Evolutionary conservation across 2,329 filamentous ascomycete species (phyloP).

Genomic region (Achaetomium macrosporum): DNA sequence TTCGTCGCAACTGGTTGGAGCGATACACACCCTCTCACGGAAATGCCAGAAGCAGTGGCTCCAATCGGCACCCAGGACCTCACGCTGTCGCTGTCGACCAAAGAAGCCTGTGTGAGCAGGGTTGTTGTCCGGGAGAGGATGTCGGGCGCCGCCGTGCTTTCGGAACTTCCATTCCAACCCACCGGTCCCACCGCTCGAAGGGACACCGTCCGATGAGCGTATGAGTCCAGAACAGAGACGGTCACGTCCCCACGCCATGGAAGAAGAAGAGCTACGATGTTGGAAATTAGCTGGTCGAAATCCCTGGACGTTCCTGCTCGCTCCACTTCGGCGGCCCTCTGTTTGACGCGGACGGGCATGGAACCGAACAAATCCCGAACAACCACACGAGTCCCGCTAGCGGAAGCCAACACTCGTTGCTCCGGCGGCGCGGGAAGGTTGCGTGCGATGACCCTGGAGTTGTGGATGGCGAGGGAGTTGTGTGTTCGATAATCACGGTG

Average conservation of each 20-base stretch:
- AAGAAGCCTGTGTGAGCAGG: conserved; percentile 60
- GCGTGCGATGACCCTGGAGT: conserved; percentile 59
- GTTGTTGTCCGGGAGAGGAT: conserved; percentile 34
- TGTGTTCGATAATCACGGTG: conserved; percentile 54
- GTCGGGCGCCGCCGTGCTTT: conserved; percentile 14
- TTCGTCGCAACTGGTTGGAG: conserved; percentile 64
- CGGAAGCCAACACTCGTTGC: conserved; percentile 48
- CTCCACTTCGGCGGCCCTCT: conserved; percentile 54
- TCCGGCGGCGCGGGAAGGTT: conserved; percentile 55
- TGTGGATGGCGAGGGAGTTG: conserved; percentile 64
- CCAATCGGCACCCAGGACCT: conserved; percentile 64
- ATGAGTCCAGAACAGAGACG: conserved; percentile 52
- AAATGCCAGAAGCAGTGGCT: conserved; percentile 56
- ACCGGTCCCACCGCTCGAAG: conserved; percentile 29
- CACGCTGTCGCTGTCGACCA: conserved; percentile 49
- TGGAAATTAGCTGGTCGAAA: conserved; percentile 58
- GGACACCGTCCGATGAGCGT: conserved; percentile 32
- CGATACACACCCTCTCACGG: conserved; percentile 66
- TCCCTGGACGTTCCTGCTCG: conserved; percentile 50
- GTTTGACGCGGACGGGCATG: conserved; percentile 86
- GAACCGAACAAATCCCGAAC: conserved; percentile 81
- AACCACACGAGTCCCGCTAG: conserved; percentile 68
- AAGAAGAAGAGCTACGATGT: conserved; percentile 61
- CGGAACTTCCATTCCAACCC: not conserved
- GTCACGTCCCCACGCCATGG: conserved; percentile 56